Evolutionary conservation across 2,329 filamentous ascomycete genomes (phyloP).

Genomic region (Hymenoscyphus linearis): DNA sequence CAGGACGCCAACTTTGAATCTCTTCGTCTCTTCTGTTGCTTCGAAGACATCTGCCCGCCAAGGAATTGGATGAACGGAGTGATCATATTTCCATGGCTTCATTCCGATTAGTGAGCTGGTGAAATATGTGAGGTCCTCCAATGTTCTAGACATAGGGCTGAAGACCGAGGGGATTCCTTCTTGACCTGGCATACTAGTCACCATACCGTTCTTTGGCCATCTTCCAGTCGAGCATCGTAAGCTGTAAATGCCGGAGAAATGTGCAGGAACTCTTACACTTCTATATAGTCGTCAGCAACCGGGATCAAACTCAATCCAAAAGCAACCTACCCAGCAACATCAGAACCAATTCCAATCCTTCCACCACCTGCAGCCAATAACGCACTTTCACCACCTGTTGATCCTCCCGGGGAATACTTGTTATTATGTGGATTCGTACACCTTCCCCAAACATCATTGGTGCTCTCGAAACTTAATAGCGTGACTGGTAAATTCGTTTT

Average conservation of each 20-base stretch:
- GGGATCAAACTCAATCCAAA: neutral
- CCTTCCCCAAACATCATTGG: constrained; percentile 71
- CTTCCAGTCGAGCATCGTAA: constrained; percentile 82
- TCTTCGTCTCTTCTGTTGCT: constrained; percentile 55
- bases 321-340: constrained; percentile 16
- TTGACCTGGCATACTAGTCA: constrained; percentile 87
- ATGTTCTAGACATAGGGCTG: constrained; percentile 84
- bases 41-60: constrained; percentile 63
- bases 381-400: constrained; percentile 66
- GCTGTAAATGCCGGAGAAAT: constrained; percentile 85
- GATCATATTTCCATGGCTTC: constrained; percentile 85
- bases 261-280: constrained; percentile 78
- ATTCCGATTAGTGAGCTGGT: constrained; percentile 71
- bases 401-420: constrained; percentile 84
- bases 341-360: constrained; percentile 78
- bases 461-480: constrained; percentile 34
- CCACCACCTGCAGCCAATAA: constrained; percentile 74
- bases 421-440: constrained; percentile 76
- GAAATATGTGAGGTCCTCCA: constrained; percentile 81
- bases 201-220: constrained; percentile 81
- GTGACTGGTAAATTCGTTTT: constrained; percentile 91
- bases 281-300: constrained; percentile 46
- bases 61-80: constrained; percentile 75
- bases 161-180: constrained; percentile 87
- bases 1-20: constrained; percentile 69